Base-by-base conservation (phyloP, 2,329 filamentous ascomycete species). In the Macrophomina pseudophaseolina region DNA sequence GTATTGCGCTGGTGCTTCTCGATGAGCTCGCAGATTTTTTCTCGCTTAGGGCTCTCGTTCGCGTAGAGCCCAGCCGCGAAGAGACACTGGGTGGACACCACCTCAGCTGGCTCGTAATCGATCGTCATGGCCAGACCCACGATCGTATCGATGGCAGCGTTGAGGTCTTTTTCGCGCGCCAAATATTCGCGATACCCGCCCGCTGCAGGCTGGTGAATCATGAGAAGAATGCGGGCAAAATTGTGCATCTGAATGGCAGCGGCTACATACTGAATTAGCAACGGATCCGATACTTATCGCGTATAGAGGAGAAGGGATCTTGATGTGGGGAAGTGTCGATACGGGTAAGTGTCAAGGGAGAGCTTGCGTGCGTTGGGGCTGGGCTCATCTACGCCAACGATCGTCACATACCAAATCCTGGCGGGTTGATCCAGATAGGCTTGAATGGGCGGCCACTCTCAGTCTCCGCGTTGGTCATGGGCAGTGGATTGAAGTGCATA, bases 371-470 rank as follows among this genome's bases (percentile, higher is more conserved):
- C 18, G 28, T 14, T 12, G 30, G 32, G 52, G 52, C 35, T 28
- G 30, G 14, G 11, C 5, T 32, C 28, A 52, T 46, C 23, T 33
- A 16, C 8, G n/a, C 3, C n/a, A 11, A 18, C 3, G 11, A 48
- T 28, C 5, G 40, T 46, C 51, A 74, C 72, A 4, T 70, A 28
- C 78, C 81, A 66, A 80, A 82, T 3, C 79, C 74, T 4, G 83
- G 78, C 2, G 84, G 83, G 68, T 85, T 79, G 9, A 85, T 81
- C 84, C 84, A 86, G 5, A 86, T 74, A 1, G 82, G 79, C n/a
- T 78, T 75, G 69, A 85, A 85, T 0, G 78, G 58, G 23, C 23
- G 67, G 68, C 0, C 51, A 32, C 28, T 59, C 16, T 59, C 64
- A 48, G 30, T 62, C 18, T 52, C 46, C 7, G 64, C 54, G 54